Conservation (phyloP, 179 eudicot species). For the Drosera spatulata region DNA sequence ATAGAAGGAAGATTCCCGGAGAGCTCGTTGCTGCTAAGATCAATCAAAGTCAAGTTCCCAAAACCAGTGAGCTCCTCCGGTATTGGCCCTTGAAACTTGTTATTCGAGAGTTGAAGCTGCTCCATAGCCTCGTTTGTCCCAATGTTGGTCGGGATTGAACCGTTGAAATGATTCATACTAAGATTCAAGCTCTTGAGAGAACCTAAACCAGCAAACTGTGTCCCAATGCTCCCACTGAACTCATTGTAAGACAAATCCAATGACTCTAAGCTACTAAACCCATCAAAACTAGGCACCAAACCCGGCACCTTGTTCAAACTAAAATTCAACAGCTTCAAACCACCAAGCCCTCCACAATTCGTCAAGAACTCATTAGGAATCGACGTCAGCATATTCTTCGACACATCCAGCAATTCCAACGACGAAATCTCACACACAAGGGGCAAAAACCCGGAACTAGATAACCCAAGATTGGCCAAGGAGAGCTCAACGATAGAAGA, state of each 20-base stretch:
- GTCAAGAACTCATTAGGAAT: constrained; percentile 43
- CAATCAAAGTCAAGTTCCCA: constrained; percentile 39
- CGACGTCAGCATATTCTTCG: constrained; percentile 34
- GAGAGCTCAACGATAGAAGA: constrained; percentile 27
- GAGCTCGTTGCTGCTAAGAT: constrained; percentile 43
- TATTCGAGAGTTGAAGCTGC: constrained; percentile 41
- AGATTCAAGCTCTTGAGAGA: constrained; percentile 45
- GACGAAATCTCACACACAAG: constrained; percentile 37
- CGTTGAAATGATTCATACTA: constrained; percentile 34
- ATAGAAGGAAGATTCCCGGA: constrained; percentile 35
- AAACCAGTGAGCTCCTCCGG: constrained; percentile 34
- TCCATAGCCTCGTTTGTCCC: constrained; percentile 34
- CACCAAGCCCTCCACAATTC: constrained; percentile 32
- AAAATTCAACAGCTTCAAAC: constrained; percentile 46
- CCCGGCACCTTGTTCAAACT: constrained; percentile 43
- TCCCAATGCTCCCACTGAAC: constrained; percentile 23
- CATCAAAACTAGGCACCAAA: constrained; percentile 42
- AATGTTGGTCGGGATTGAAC: constrained; percentile 40
- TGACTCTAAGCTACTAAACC: constrained; percentile 35
- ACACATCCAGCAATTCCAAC: constrained; percentile 56
- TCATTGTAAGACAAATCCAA: constrained; percentile 52
- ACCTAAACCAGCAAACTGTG: constrained; percentile 37
- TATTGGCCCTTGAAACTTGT: constrained; percentile 27
- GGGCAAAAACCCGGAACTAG: constrained; percentile 23
- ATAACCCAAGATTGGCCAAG: constrained; percentile 26